Evolutionary conservation across 768 basidiomycete species (phyloP), one percentile per base, ranked within the genome.

Genomic region (Mycena amicta): DNA sequence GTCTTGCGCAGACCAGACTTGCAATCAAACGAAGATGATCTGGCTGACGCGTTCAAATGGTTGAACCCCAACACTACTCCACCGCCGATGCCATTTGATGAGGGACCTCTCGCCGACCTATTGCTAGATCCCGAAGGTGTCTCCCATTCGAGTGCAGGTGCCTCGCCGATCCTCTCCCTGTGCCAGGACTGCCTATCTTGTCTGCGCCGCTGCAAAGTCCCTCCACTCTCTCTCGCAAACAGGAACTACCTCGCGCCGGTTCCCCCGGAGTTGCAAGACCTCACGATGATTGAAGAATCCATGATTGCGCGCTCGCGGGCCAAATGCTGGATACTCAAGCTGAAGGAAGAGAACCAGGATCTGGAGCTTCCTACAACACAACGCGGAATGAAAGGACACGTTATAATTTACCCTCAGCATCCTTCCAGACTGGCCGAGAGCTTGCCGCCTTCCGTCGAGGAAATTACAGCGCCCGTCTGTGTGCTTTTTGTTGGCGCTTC

Each of bases 251-350:
- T 64, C 2, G 63, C 55, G 22, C 29, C 59, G 18, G 50, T 64
- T 18, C 63, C 63, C 5, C 3, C 15, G 5, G 63, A 57, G 27
- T 46, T 64, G 18, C 15, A 55, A 18, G 39, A 49, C 30, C 40
- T 64, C 3, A 61, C 56, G 1, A 40, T 61, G 5, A 53, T 64
- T 16, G 63, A 64, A 31, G 63, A 64, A 22, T 31, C 55, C 3
- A 57, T 64, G 59, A 61, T 64, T 46, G 63, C 63, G 5, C 53
- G 33, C 6, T 64, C 53, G 22, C 50, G 62, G 3, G 55, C 62
- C 4, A 64, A 63, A 45, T 49, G 54, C 22, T 62, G 56, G 51
- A 51, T 62, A 31, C 25, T 55, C 15, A 25, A 58, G 45, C 31
- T 58, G 3, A 52, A 47, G 22, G 56, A 58, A 27, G 50, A 58